Evolutionary conservation across 345 rosid genomes (phyloP).

Genomic region (Dovyalis caffra): DNA sequence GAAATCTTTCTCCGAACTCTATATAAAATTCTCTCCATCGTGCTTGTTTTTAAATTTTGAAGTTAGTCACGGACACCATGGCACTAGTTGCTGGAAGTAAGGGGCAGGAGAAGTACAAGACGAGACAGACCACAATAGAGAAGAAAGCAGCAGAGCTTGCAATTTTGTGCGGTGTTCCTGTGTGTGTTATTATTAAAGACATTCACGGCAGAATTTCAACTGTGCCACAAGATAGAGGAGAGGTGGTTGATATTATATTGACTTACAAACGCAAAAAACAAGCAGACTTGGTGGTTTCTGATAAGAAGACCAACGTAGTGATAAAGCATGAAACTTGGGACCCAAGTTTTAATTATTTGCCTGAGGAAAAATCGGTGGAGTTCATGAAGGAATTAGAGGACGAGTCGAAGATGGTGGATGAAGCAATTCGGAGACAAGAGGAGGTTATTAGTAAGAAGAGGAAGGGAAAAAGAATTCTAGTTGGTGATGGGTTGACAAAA

Average conservation of each 20-base stretch:
- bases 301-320: not conserved
- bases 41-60: too few species aligned
- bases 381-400: not conserved
- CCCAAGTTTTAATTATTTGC: not conserved
- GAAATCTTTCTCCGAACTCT: too few species aligned
- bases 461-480: not conserved
- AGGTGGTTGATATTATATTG: not conserved
- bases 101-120: not conserved
- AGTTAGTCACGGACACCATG: too few species aligned
- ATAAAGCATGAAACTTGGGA: not conserved
- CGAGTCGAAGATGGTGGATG: not conserved
- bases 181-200: not conserved
- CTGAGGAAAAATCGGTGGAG: not conserved
- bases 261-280: not conserved
- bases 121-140: constrained; percentile 7
- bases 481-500: not conserved
- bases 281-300: too few species aligned
- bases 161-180: constrained; percentile 3
- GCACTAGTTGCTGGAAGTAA: too few species aligned
- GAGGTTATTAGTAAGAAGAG: not conserved
- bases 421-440: not conserved
- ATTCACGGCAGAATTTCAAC: not conserved
- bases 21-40: too few species aligned
- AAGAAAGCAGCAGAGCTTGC: constrained; percentile 17
- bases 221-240: not conserved